Percentiles rank a stretch among this genome's conserved stretches.
Evolutionary conservation across 129 eudicot genomes (phyloP).

Genomic region (Tagetes patula): DNA sequence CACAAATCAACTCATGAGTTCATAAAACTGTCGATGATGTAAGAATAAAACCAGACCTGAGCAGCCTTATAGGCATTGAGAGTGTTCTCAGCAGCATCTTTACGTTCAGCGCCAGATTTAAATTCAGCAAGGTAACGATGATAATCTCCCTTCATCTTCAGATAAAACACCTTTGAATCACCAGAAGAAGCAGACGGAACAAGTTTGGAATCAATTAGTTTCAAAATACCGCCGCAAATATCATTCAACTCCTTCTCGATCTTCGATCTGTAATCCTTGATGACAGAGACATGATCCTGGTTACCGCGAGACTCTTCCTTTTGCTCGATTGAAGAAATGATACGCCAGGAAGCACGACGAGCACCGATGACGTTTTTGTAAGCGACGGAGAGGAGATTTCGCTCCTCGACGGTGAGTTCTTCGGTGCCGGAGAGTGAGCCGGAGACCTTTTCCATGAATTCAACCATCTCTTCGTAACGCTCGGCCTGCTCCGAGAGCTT

Average conservation of each 20-base stretch:
- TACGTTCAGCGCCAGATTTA: constrained; percentile 47
- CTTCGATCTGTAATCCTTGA: constrained; percentile 59
- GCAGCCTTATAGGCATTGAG: constrained; percentile 66
- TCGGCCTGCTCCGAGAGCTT: constrained; percentile 4
- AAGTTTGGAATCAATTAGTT: constrained; percentile 40
- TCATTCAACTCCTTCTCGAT: constrained; percentile 45
- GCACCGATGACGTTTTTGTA: too few relatives aligned
- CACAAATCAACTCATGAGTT: background rate
- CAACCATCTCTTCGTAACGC: constrained; percentile 9
- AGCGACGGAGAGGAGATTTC: background rate
- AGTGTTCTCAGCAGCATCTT: constrained; percentile 57
- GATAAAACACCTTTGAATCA: constrained; percentile 60
- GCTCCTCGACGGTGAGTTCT: constrained; percentile 6
- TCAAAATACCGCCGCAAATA: constrained; percentile 46
- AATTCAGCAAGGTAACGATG: constrained; percentile 64
- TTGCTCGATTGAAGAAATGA: too few relatives aligned
- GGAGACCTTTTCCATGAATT: constrained; percentile 6
- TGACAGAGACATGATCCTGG: background rate
- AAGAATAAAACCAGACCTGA: constrained; percentile 41
- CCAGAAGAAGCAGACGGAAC: constrained; percentile 51
- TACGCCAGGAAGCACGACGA: too few relatives aligned
- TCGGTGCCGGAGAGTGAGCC: background rate
- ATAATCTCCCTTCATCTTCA: constrained; percentile 76
- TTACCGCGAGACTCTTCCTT: too few relatives aligned
- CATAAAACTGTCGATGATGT: too few relatives aligned